Conservation (phyloP, 1,139 yeast species). For the Blastobotrys capitulatus region DNA sequence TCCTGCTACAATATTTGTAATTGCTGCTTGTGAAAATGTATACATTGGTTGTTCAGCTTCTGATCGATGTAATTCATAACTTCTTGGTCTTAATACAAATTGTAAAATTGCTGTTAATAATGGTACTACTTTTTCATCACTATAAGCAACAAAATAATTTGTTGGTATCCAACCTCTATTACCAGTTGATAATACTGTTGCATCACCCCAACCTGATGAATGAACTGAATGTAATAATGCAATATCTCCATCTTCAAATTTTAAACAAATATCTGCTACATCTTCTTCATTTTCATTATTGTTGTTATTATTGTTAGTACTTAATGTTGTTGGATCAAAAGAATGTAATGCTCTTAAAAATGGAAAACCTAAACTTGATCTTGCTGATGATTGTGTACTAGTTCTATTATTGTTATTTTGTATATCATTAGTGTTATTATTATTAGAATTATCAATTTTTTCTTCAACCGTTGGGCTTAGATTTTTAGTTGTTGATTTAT, state of each 20-base stretch:
- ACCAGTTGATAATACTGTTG: conserved; percentile 64
- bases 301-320: conserved; percentile 37
- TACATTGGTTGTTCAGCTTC: conserved; percentile 11
- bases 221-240: conserved; percentile 88
- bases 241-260: conserved; percentile 73
- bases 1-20: conserved; percentile 73
- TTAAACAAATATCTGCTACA: conserved; percentile 70
- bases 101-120: conserved; percentile 70
- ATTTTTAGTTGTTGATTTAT: not conserved
- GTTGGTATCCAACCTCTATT: conserved; percentile 96
- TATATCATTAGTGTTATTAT: too few relatives aligned
- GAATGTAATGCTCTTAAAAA: conserved; percentile 63
- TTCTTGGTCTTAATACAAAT: conserved; percentile 60
- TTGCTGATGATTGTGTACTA: not conserved
- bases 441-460: not conserved
- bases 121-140: conserved; percentile 47
- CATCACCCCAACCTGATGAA: conserved; percentile 98
- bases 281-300: conserved; percentile 35
- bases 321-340: conserved; percentile 63
- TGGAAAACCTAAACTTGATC: conserved; percentile 29
- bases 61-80: conserved; percentile 15
- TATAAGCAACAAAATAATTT: conserved; percentile 61
- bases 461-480: conserved; percentile 3
- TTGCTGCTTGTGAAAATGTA: conserved; percentile 36
- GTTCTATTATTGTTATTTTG: too few relatives aligned